A percentile compares a stretch with the other conserved stretches of the same genome.
Conservation (phyloP, 2,329 filamentous ascomycete species). For the Helotiales sp. region DNA sequence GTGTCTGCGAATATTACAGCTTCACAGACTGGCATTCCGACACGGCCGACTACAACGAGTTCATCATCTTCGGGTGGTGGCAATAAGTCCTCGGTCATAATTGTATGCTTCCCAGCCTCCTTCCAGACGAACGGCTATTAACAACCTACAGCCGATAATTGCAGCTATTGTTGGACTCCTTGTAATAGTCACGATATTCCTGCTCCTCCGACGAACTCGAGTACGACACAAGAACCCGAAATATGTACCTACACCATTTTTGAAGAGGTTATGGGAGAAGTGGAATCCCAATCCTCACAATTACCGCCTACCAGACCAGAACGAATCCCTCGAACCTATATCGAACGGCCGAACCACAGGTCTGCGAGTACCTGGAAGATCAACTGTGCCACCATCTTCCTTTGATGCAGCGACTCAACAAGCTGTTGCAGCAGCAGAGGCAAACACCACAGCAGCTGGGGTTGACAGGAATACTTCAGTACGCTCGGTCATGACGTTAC, state of each 20-base stretch:
- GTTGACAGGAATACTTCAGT: constrained; percentile 84
- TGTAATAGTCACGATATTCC: constrained; percentile 21
- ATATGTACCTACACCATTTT: constrained; percentile 48
- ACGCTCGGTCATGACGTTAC: constrained; percentile 91
- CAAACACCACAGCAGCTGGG: constrained; percentile 30
- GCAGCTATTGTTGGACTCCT: constrained; percentile 21
- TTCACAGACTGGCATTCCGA: neutral
- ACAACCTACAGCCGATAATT: constrained; percentile 10
- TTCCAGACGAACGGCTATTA: neutral
- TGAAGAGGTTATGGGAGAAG: constrained; percentile 52
- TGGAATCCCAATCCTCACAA: constrained; percentile 41
- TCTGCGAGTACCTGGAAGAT: constrained; percentile 7
- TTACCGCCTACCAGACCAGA: constrained; percentile 30
- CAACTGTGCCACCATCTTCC: constrained; percentile 14
- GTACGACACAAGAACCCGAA: constrained; percentile 46
- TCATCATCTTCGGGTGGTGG: neutral
- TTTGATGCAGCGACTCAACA: constrained; percentile 13
- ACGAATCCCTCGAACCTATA: constrained; percentile 41
- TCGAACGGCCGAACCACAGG: constrained; percentile 27
- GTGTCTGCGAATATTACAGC: neutral
- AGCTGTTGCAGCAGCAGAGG: constrained; percentile 5
- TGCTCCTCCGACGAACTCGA: constrained; percentile 40
- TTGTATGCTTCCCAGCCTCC: constrained; percentile 5
- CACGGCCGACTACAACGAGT: neutral
- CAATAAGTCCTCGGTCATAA: neutral